Evolutionary conservation across 768 basidiomycete genomes (phyloP).

Genomic region (Kwoniella newhampshirensis): DNA sequence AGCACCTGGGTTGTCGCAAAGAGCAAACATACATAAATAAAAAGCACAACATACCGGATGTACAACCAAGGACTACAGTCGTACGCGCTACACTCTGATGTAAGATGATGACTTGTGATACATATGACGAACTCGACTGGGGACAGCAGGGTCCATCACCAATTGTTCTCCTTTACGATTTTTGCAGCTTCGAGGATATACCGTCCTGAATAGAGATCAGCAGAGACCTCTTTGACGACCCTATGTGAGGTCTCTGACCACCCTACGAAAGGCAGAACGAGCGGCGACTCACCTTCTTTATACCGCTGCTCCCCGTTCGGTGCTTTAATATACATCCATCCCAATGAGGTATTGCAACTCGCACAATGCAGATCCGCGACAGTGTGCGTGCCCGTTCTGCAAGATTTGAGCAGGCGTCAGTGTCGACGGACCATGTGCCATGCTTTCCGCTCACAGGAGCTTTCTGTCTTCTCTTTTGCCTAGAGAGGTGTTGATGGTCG

Average conservation of each 20-base stretch:
- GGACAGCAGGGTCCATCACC: slow-evolving; percentile 27
- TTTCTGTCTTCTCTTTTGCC: slow-evolving; percentile 47
- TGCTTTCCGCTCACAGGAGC: slow-evolving; percentile 34
- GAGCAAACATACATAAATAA: too few species aligned
- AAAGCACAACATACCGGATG: too few species aligned
- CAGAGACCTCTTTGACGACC: neutral
- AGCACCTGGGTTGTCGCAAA: too few species aligned
- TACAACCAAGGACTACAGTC: too few species aligned
- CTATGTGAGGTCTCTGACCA: too few species aligned
- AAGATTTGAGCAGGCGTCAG: neutral
- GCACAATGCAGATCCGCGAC: slow-evolving; percentile 48
- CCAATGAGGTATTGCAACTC: slow-evolving; percentile 39
- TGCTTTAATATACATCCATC: slow-evolving; percentile 53
- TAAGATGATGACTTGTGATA: too few species aligned
- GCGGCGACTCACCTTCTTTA: slow-evolving; percentile 48
- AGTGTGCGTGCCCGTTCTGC: slow-evolving; percentile 51
- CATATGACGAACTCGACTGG: too few species aligned
- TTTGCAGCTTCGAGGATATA: slow-evolving; percentile 51
- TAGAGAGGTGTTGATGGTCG: slow-evolving; percentile 51
- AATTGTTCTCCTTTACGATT: slow-evolving; percentile 53
- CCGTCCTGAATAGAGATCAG: slow-evolving; percentile 27
- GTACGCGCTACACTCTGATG: too few species aligned
- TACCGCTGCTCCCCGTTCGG: slow-evolving; percentile 50
- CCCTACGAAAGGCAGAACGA: too few species aligned
- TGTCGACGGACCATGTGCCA: neutral